Conservation (phyloP, 83 land plant species). For the Picea mariana region DNA sequence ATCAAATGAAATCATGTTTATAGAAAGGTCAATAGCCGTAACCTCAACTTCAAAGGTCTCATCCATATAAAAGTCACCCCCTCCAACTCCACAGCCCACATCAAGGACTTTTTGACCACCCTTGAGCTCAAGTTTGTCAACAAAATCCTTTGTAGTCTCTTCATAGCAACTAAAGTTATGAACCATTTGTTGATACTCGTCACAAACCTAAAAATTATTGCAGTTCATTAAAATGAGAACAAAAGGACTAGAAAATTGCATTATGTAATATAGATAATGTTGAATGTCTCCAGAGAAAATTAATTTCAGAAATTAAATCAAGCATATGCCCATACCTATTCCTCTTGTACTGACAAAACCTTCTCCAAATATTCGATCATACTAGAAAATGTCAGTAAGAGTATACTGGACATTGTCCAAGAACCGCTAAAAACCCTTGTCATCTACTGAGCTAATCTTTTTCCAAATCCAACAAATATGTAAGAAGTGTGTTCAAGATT, state of each 20-base stretch:
- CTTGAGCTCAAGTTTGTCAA: conserved; percentile 33
- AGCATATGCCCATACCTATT: no score
- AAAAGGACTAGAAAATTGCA: no score
- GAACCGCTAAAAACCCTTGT: conserved; percentile 76
- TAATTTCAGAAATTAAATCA: no score
- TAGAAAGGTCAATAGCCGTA: conserved; percentile 47
- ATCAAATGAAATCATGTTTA: conserved; percentile 55
- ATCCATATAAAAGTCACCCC: conserved; percentile 41
- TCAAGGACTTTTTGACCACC: conserved; percentile 47
- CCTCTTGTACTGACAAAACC: conserved; percentile 33
- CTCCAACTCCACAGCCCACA: conserved; percentile 40
- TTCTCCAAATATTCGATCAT: conserved; percentile 92
- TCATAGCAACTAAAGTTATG: no score
- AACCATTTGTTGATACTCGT: no score
- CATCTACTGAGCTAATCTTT: conserved; percentile 10
- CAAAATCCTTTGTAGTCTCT: conserved; percentile 35
- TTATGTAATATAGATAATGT: no score
- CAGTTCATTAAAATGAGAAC: no score
- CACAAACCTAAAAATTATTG: no score
- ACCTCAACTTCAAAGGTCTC: conserved; percentile 41
- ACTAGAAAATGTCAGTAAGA: conserved; percentile 72
- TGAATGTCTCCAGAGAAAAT: background rate
- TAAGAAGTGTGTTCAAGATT: no score
- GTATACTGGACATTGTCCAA: conserved; percentile 89
- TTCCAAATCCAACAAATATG: no score